These are phyloP conservation scores for Leccinum pachyderme DNA, from an alignment of 1,284 basidiomycete species.

Conservation along the genomic window DNA sequence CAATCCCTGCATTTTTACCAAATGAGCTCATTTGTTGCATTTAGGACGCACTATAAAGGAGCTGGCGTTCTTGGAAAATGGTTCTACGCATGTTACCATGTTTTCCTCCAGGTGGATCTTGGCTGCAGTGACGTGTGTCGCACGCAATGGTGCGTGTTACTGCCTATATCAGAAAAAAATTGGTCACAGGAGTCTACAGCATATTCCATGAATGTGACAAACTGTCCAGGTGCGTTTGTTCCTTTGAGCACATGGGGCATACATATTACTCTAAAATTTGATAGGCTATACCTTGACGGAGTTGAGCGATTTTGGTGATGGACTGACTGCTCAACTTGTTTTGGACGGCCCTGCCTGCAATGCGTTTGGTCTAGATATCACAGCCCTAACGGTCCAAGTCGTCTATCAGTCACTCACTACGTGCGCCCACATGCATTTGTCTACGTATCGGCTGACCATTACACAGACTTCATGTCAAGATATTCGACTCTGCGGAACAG, in stretches of 20 bases:
- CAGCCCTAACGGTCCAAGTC: constrained; percentile 60
- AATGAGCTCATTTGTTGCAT: neutral
- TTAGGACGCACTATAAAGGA: constrained; percentile 4
- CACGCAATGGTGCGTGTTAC: constrained; percentile 6
- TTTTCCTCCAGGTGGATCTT: neutral
- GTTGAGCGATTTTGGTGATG: constrained; percentile 43
- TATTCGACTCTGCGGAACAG: constrained; percentile 59
- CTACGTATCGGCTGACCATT: neutral
- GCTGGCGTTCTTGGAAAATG: neutral
- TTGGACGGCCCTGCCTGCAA: constrained; percentile 65
- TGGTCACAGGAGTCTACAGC: constrained; percentile 1
- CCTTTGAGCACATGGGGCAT: neutral
- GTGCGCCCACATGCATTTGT: constrained; percentile 32
- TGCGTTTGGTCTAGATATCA: constrained; percentile 68
- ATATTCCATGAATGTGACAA: constrained; percentile 23
- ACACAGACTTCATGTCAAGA: constrained; percentile 68
- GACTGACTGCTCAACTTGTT: constrained; percentile 55
- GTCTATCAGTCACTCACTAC: constrained; percentile 60
- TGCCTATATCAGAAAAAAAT: neutral
- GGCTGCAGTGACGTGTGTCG: neutral
- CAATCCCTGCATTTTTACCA: neutral
- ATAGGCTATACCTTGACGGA: constrained; percentile 52
- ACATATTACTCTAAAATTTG: neutral
- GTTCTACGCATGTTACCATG: neutral
- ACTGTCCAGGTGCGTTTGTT: constrained; percentile 22